A percentile compares a stretch with the other conserved stretches of the same genome.
phyloP scores from a whole-genome alignment of 345 rosid species.

The Populus alba region DNA sequence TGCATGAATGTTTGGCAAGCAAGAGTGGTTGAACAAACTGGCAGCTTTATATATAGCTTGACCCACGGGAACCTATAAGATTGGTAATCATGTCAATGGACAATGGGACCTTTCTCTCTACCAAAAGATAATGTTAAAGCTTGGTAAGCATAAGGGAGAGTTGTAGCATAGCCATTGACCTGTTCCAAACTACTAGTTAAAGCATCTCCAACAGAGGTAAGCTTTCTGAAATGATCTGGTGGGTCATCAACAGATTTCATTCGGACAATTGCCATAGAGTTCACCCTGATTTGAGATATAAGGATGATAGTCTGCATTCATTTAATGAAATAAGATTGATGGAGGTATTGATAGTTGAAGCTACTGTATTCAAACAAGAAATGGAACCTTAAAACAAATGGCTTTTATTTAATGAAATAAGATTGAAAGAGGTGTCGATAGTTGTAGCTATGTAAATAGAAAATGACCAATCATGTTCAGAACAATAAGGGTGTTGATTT shows the following conservation, averaged over 20 bases:
- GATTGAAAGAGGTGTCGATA: not conserved
- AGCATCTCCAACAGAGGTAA: conserved; percentile 31
- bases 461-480: no score
- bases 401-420: not conserved
- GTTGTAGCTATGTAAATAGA: not conserved
- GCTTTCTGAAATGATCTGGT: conserved; percentile 34
- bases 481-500: no score
- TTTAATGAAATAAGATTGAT: not conserved
- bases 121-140: not conserved
- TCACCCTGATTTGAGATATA: conserved; percentile 73
- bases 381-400: not conserved
- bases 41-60: conserved; percentile 70
- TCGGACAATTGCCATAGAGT: conserved; percentile 67
- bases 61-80: conserved; percentile 61
- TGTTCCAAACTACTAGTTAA: conserved; percentile 61
- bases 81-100: no score
- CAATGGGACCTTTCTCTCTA: not conserved
- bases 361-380: not conserved
- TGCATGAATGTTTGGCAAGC: conserved; percentile 81
- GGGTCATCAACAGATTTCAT: conserved; percentile 52
- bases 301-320: conserved; percentile 57
- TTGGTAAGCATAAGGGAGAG: no score
- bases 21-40: conserved; percentile 87
- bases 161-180: conserved; percentile 37
- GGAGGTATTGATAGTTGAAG: not conserved